Base-by-base conservation (phyloP, 2,329 filamentous ascomycete species). In the Ramularia endophylla region DNA sequence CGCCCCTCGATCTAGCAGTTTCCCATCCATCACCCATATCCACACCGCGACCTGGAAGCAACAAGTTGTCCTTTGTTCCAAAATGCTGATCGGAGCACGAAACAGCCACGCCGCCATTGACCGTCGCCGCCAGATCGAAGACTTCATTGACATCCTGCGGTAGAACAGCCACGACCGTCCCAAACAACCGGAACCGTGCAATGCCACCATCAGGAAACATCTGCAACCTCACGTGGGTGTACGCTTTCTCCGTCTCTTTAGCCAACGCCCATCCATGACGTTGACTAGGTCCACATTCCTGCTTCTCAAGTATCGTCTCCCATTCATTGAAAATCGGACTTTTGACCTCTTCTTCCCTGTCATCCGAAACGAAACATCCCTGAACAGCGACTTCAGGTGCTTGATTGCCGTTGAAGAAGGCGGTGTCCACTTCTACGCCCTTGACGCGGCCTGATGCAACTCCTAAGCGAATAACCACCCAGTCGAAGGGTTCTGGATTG, bases 1-100 rank as follows among this genome's bases (percentile, higher is more conserved):
- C 80, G 37, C 73, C 79, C 36, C 87, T 71, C 27, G 83, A 87
- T 40, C 86, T 75, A 51, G 82, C 79, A 41, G 86, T 92, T 67
- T 92, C 86, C 86, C 87, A 92, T 6, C 86, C 87, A 61, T 90
- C 86, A 37, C 85, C 83, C 86, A 92, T 92, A 65, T 92, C 84
- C 61, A 82, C 80, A 30, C 85, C 85, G 18, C 85, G 74, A 2
- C 84, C 85, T 0, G 85, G 85, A 3, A 89, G 70, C n/a, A 89
- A 73, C 25, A 90, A 69, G 65, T 90, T 89, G 59, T 85, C 80
- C 61, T 84, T 87, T 27, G 80, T 84, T 46, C 86, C 85, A 56
- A 89, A 94, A 65, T 92, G 86, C 66, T 92, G 81, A 63, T 92
- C 85, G 46, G 80, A 87, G 70, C 85, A 89, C 1, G 77, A 74